phyloP scores from a whole-genome alignment of 306 rosid genomes.

The Sicyos baderoa region DNA sequence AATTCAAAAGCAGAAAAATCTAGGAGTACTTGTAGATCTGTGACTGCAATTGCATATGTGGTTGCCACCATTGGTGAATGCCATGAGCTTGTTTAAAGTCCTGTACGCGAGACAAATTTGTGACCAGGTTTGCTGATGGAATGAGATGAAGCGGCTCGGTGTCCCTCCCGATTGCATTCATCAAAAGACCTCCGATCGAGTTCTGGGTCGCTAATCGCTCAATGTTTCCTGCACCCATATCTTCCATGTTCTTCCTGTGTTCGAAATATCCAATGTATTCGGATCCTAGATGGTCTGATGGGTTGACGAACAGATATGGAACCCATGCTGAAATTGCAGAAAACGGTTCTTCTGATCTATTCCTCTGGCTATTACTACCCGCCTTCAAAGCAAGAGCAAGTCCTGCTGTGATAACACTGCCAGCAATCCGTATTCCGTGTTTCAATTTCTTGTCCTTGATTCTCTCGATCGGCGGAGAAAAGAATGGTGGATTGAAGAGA shows the following conservation, averaged over 20 bases:
- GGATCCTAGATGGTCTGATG: conserved; percentile 55
- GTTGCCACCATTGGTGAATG: conserved; percentile 93
- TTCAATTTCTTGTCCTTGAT: conserved; percentile 51
- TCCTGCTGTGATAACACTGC: conserved; percentile 75
- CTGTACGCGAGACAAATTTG: conserved; percentile 37
- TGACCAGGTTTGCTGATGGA: conserved; percentile 64
- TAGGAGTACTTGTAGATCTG: conserved; percentile 45
- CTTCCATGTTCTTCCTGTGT: conserved; percentile 77
- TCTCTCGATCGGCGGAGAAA: conserved; percentile 80
- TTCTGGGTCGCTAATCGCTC: conserved; percentile 74
- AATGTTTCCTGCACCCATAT: conserved; percentile 67
- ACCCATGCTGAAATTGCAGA: conserved; percentile 55
- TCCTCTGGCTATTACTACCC: conserved; percentile 34
- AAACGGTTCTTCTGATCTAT: conserved; percentile 45
- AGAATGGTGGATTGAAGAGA: conserved; percentile 81
- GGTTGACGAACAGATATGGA: conserved; percentile 76
- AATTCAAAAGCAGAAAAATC: background rate
- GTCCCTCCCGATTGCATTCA: conserved; percentile 60
- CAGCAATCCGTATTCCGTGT: conserved; percentile 61
- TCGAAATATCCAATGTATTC: conserved; percentile 83
- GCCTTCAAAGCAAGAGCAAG: conserved; percentile 63
- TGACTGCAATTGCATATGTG: conserved; percentile 33
- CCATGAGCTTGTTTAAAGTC: conserved; percentile 78
- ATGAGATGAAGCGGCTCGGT: conserved; percentile 71
- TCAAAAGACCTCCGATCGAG: conserved; percentile 50